phyloP scores from a whole-genome alignment of 805 yeast genomes.

The Starmerella vitae region DNA sequence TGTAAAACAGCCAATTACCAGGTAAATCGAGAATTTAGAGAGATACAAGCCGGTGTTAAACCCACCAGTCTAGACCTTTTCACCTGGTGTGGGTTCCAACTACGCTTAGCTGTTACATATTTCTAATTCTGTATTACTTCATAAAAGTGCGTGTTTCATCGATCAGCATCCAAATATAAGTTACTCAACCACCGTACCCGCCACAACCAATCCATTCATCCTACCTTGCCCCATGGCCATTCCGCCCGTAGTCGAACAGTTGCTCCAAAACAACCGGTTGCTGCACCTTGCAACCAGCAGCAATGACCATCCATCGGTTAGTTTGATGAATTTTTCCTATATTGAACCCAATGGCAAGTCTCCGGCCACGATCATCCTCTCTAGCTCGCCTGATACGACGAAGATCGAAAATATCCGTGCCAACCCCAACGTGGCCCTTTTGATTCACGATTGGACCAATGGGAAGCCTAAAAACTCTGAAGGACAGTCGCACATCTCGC shows the following conservation, averaged over 20 bases:
- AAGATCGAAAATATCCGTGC: conserved; percentile 54
- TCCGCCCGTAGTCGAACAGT: conserved; percentile 13
- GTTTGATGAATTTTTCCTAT: conserved; percentile 79
- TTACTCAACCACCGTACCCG: too few species aligned
- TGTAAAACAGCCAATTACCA: too few species aligned
- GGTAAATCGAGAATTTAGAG: too few species aligned
- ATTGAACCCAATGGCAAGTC: conserved; percentile 21
- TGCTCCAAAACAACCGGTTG: conserved; percentile 20
- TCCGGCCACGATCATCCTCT: conserved; percentile 34
- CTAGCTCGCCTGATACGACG: conserved; percentile 58
- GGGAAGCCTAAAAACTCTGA: conserved; percentile 40
- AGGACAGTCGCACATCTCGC: conserved; percentile 31
- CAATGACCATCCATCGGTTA: conserved; percentile 67
- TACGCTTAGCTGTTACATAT: too few species aligned
- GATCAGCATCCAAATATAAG: too few species aligned
- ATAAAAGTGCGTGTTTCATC: too few species aligned
- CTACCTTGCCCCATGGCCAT: conserved; percentile 2
- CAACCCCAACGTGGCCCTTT: conserved; percentile 68
- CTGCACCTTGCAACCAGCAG: conserved; percentile 76
- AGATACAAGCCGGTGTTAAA: too few species aligned
- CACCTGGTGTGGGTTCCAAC: too few species aligned
- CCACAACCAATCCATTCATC: too few species aligned
- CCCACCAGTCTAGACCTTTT: too few species aligned
- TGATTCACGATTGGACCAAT: conserved; percentile 76
- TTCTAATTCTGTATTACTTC: too few species aligned